Percentiles rank a stretch among this genome's conserved stretches.
Evolutionary conservation across 2,329 filamentous ascomycete genomes (phyloP).

Genomic region (Penicillium sp.): DNA sequence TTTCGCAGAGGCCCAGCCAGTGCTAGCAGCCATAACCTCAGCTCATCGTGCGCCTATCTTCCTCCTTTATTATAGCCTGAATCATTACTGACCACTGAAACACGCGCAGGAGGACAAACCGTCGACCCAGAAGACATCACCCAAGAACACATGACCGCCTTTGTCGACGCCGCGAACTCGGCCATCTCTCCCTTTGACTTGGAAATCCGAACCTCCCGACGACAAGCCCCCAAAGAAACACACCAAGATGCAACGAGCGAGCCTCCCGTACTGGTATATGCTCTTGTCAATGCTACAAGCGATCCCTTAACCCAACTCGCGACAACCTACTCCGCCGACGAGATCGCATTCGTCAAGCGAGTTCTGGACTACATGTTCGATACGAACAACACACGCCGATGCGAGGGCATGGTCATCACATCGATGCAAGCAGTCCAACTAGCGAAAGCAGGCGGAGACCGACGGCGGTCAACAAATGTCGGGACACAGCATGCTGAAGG

Average conservation of each 20-base stretch:
- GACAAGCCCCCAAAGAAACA: constrained; percentile 62
- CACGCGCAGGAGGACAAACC: constrained; percentile 45
- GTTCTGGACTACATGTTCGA: constrained; percentile 92
- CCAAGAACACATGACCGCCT: constrained; percentile 65
- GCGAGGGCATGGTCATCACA: constrained; percentile 81
- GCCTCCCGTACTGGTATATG: constrained; percentile 64
- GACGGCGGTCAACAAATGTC: constrained; percentile 50
- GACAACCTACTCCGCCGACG: constrained; percentile 76
- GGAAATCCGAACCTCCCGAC: constrained; percentile 74
- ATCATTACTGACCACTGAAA: neutral
- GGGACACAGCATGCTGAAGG: constrained; percentile 39
- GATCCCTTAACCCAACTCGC: constrained; percentile 85
- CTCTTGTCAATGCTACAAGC: constrained; percentile 83
- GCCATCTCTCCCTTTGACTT: constrained; percentile 79
- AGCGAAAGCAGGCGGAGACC: constrained; percentile 46
- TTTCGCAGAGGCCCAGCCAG: constrained; percentile 67
- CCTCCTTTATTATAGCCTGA: neutral
- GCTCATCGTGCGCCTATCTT: constrained; percentile 48
- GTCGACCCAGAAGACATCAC: constrained; percentile 65
- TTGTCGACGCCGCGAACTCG: constrained; percentile 69
- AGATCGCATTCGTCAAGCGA: constrained; percentile 86
- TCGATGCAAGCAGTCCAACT: constrained; percentile 77
- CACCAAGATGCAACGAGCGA: constrained; percentile 5
- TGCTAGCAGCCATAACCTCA: constrained; percentile 76
- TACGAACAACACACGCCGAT: constrained; percentile 74